Base-by-base conservation (phyloP, 192 early-diverging fungal species). In the Podila epicladia region DNA sequence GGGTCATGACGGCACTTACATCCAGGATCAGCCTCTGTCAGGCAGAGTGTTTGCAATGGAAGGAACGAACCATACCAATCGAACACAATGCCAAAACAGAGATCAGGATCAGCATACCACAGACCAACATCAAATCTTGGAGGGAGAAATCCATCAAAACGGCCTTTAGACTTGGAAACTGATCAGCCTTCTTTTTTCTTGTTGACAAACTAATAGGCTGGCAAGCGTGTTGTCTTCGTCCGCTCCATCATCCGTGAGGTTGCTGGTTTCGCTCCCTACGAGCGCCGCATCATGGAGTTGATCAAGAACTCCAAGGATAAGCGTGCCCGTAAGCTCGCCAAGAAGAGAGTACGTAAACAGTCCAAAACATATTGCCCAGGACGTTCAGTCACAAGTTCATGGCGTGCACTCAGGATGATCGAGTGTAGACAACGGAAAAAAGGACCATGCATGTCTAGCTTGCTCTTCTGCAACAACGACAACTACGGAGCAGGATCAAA, bases 301-400 rank as follows among this genome's bases (percentile, higher is more conserved):
- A 88, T 99, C 85, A 97, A 97, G 93, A 98, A 98, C 94, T 95
- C 95, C 86, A 97, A 96, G 88, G 98, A 99, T 87, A 99, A 99
- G 96, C 95, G 98, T 84, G 98, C 98, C 67, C 92, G 95, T 86
- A 97, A 96, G 93, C 92, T 99, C 69, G 95, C 96, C 82, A 99
- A 99, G 94, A 95, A 92, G 90, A 95, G 92, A 74, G 92, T 91
- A 87, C 50, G 89, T 85, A 60, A 26, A 31, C 49, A 51, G 13
- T n/a, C 20, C 20, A n/a, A 12, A 4, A 22, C 29, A 19, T 20
- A 32, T 53, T 55, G 20, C 19, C 64, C 20, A 9, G 17, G 48
- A 45, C 65, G 11, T n/a, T 67, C 20, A 9, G 3, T 62, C 3
- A 5, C 33, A 33, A 33, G 33, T 33, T 33, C 33, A 33, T 33